phyloP scores from a whole-genome alignment of 2,329 filamentous ascomycete species.

The Sarocladium brachiariae region DNA sequence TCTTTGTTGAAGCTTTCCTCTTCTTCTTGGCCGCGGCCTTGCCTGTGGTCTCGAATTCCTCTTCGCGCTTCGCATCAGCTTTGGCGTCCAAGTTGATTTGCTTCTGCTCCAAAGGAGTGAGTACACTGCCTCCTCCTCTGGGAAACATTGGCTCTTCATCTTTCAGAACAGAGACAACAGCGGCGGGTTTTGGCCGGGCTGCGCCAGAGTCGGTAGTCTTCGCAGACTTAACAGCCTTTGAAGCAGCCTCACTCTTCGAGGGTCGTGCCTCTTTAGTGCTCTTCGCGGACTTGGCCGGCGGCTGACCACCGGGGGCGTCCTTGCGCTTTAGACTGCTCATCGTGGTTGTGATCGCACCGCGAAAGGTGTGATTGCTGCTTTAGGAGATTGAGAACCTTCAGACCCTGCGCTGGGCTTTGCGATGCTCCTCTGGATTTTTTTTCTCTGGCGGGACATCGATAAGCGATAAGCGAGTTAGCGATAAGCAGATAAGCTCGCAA shows the following conservation, averaged over 20 bases:
- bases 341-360: conserved; percentile 22
- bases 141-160: conserved; percentile 90
- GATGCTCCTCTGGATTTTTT: conserved; percentile 22
- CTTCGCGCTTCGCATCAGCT: conserved; percentile 85
- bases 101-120: conserved; percentile 92
- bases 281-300: conserved; percentile 42
- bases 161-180: conserved; percentile 42
- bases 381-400: neutral
- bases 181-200: conserved; percentile 21
- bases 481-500: neutral
- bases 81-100: conserved; percentile 93
- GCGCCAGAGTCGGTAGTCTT: conserved; percentile 16
- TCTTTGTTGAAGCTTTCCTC: conserved; percentile 48
- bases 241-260: conserved; percentile 35
- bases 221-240: conserved; percentile 22
- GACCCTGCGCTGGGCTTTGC: conserved; percentile 5
- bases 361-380: conserved; percentile 9
- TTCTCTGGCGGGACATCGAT: conserved; percentile 24
- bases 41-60: conserved; percentile 51
- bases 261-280: conserved; percentile 38
- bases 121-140: conserved; percentile 79
- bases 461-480: conserved; percentile 18
- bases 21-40: conserved; percentile 45
- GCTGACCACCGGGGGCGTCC: conserved; percentile 45
- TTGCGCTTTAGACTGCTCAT: conserved; percentile 55